Base-by-base conservation (phyloP, 169 alveolate species). In the Cyclospora cayetanensis region DNA sequence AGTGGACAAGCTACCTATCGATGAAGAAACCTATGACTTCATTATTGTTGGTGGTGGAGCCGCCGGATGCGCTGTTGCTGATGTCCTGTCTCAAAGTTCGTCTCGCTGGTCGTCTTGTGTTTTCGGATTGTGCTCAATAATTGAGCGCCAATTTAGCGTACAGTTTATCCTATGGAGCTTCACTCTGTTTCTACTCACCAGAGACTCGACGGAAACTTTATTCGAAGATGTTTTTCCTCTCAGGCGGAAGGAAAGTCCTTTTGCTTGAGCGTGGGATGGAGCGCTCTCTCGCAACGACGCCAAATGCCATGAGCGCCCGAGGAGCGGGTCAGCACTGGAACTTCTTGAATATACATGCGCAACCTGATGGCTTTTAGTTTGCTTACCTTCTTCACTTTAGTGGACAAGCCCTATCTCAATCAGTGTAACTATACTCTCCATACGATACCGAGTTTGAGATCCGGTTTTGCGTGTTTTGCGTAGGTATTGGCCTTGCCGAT, bases 11-110 rank as follows among this genome's bases (percentile, higher is more conserved):
- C 79, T 52, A 3, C 90, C 90, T 1, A 25, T 77, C 39, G 88
- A 77, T 77, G 88, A 77, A 20, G 93, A 77, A 12, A 76, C 83
- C 3, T 95, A 86, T 55, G 96, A 95, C 91, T 93, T 70, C 92
- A 95, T 95, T 27, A 39, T 95, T 2, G 95, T 95, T 2, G 96
- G 96, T 4, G 96, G 95, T 29, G 96, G 96, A 1, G 96, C 95
- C 0, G 94, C 96, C 4, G 96, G 96, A 29, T 95, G 96, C 68
- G 93, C 96, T 55, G 43, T 88, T 22, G 96, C 96, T 7, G 92
- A 93, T 37, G 68, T 94, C n/a, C 90, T 94, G 31, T 93, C 96
- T 43, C 88, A 77, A 35, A 11, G 88, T 77, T 12, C 15, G 88
- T 20, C 18, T 72, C 50, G 80, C 1, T 68, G 12, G n/a, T n/a